Conservation (phyloP, 1,139 yeast species). For the Saccharomyces uvarum region DNA sequence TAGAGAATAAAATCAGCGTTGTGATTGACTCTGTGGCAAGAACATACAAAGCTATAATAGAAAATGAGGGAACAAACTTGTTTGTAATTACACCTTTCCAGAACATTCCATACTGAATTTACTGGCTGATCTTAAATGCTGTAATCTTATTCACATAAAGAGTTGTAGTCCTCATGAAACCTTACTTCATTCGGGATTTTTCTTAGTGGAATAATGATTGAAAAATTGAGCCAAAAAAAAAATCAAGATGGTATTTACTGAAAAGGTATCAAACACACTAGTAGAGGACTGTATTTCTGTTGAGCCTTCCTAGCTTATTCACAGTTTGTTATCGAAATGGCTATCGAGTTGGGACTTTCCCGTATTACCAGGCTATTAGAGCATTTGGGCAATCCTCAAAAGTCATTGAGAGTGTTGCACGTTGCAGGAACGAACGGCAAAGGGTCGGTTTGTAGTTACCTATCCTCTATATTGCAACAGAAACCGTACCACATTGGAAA, state of each 20-base stretch:
- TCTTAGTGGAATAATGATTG: background rate
- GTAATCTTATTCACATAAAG: too few species aligned
- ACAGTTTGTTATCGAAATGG: conserved; percentile 28
- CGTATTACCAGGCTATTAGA: conserved; percentile 51
- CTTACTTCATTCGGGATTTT: background rate
- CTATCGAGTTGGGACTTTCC: conserved; percentile 58
- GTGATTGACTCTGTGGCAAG: too few species aligned
- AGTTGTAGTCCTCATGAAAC: background rate
- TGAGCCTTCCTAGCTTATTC: background rate
- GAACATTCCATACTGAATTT: background rate
- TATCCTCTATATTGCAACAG: conserved; percentile 53
- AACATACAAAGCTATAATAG: too few species aligned
- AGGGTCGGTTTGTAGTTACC: conserved; percentile 79
- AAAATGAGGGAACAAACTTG: too few species aligned
- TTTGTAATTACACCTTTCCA: background rate
- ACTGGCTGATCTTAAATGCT: too few species aligned
- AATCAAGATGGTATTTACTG: background rate
- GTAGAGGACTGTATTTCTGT: background rate
- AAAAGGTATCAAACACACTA: background rate
- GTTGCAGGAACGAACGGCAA: conserved; percentile 94
- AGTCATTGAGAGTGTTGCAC: conserved; percentile 56
- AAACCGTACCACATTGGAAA: conserved; percentile 44
- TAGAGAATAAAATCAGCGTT: too few species aligned
- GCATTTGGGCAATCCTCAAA: conserved; percentile 63
- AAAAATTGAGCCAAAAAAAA: background rate